Evolutionary conservation across 1,139 yeast genomes (phyloP), one percentile per base, ranked within the genome.

Genomic region (Sugiyamaella paludigena): DNA sequence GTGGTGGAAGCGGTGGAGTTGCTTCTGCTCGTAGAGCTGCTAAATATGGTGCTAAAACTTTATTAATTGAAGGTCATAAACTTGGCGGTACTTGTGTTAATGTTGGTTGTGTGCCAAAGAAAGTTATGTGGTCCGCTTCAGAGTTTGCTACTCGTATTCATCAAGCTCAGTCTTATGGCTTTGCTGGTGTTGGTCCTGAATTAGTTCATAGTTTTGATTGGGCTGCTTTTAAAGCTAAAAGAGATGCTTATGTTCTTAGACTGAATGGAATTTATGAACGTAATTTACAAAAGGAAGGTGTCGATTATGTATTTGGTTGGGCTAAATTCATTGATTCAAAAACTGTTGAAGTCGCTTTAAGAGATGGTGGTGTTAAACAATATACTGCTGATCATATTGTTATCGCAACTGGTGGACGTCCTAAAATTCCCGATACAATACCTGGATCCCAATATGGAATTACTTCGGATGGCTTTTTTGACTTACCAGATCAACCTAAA

Each of bases 1-100:
- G 99, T 43, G 99, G 98, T 54, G 99, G 99, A n/a, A 88, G 97
- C 36, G 99, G 98, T 46, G 99, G 99, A 58, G 97, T 92, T 42
- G 97, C 98, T 15, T 84, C 95, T 24, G 95, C 97, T 16, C 83
- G 99, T 68, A 81, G 98, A 62, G 98, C 98, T 10, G 96, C 98
- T 44, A 80, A 83, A 42, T 82, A 89, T 61, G 98, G 98, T 27
- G 95, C 94, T 30, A 87, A 88, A 59, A 85, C 94, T 1, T 75
- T 91, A 54, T 66, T 92, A 36, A 77, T 92, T 51, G 98, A 92
- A 69, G 81, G 87, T 36, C 80, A 82, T 51, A 66, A 69, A 30
- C 77, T 94, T 69, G 98, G 98, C 49, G 99, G 99, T 37, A 94
- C 99, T 42, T 92, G 99, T 78, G 99, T 94, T 57, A 94, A 94